Percentiles rank a stretch among this genome's conserved stretches.
phyloP scores from a whole-genome alignment of 192 early-diverging fungal genomes.

The Umbelopsis sp. region DNA sequence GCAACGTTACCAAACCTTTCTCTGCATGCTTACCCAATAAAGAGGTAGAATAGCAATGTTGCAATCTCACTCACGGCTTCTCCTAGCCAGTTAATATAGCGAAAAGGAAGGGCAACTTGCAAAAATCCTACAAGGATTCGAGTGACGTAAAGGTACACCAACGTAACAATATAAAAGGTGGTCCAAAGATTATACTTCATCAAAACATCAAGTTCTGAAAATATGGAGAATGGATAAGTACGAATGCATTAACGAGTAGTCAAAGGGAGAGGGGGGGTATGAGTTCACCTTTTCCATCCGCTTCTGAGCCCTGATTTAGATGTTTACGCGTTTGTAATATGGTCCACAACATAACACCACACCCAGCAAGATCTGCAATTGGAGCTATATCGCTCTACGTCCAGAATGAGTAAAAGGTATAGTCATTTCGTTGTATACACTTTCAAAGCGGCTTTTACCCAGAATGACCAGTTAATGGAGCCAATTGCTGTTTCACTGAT shows the following conservation, averaged over 20 bases:
- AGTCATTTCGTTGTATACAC: background rate
- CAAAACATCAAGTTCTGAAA: conserved; percentile 44
- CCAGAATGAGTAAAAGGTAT: background rate
- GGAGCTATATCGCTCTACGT: conserved; percentile 41
- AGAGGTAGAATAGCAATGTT: conserved; percentile 49
- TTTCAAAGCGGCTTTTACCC: conserved; percentile 37
- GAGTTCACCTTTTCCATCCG: conserved; percentile 54
- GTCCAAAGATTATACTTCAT: conserved; percentile 57
- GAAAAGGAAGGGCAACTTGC: conserved; percentile 49
- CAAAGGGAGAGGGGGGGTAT: background rate
- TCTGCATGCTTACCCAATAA: conserved; percentile 45
- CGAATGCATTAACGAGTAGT: no score
- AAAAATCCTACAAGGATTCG: conserved; percentile 48
- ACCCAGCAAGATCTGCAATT: conserved; percentile 48
- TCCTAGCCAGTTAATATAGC: conserved; percentile 52
- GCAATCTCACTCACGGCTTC: conserved; percentile 48
- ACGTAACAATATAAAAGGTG: conserved; percentile 52
- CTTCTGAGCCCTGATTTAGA: conserved; percentile 42
- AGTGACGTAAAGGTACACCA: conserved; percentile 54
- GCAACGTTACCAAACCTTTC: background rate
- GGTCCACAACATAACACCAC: conserved; percentile 49
- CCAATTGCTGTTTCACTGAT: conserved; percentile 51
- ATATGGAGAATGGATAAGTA: background rate
- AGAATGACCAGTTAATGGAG: conserved; percentile 52
- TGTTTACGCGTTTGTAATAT: conserved; percentile 57